phyloP scores from a whole-genome alignment of 495 filamentous ascomycete genomes.

The Neurospora sp. region DNA sequence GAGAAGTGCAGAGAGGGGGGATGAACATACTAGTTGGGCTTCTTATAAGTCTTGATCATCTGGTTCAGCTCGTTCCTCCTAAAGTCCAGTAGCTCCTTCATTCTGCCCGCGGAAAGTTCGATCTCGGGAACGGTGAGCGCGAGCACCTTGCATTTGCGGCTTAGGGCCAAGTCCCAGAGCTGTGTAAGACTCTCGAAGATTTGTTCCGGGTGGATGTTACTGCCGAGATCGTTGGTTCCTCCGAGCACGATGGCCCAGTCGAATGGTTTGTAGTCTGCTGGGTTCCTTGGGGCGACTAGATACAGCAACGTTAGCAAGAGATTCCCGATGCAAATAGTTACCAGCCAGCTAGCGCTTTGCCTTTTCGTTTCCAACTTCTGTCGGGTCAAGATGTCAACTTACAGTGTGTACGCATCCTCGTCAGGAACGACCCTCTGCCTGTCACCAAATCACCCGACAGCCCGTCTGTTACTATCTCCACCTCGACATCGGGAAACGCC shows the following conservation, averaged over 20 bases:
- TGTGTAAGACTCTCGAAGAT: slow-evolving; percentile 31
- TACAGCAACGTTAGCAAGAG: background rate
- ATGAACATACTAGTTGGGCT: slow-evolving; percentile 34
- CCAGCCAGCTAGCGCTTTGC: no score
- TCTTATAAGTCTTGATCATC: slow-evolving; percentile 36
- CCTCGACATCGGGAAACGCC: slow-evolving; percentile 25
- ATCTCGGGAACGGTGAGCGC: slow-evolving; percentile 52
- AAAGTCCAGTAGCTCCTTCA: slow-evolving; percentile 19
- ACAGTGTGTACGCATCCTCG: slow-evolving; percentile 37
- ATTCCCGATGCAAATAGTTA: no score
- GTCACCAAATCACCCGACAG: slow-evolving; percentile 42
- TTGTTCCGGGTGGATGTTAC: slow-evolving; percentile 20
- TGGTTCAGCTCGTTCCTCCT: slow-evolving; percentile 41
- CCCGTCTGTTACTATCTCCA: slow-evolving; percentile 33
- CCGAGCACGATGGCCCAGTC: slow-evolving; percentile 45
- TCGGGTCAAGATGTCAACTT: slow-evolving; percentile 4
- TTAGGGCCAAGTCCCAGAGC: slow-evolving; percentile 38
- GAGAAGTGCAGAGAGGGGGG: background rate
- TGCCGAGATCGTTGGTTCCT: slow-evolving; percentile 49
- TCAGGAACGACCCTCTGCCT: slow-evolving; percentile 27
- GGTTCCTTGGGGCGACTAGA: slow-evolving; percentile 1
- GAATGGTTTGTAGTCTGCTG: slow-evolving; percentile 11
- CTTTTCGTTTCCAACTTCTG: background rate
- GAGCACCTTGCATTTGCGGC: slow-evolving; percentile 41
- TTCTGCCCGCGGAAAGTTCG: background rate